Conservation (phyloP, 1,284 basidiomycete species). For the Xerocomus amazonicus region DNA sequence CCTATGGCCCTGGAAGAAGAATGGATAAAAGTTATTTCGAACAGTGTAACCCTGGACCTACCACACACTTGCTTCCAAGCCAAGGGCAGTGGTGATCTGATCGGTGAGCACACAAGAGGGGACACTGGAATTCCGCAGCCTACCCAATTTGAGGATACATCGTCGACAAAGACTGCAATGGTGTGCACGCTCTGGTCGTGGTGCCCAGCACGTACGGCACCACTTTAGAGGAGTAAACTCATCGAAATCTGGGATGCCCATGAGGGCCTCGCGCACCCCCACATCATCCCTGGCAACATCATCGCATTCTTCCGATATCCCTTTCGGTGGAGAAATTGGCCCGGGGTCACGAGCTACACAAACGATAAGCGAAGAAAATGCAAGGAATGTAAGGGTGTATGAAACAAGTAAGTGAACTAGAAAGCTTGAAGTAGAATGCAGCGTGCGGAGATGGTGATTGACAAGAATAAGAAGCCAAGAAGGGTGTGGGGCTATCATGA, state of each 20-base stretch:
- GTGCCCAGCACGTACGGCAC: constrained; percentile 74
- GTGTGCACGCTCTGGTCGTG: constrained; percentile 81
- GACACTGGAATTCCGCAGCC: constrained; percentile 20
- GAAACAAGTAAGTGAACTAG: constrained; percentile 50
- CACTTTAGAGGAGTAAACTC: constrained; percentile 56
- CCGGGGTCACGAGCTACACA: constrained; percentile 73
- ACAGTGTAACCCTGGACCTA: constrained; percentile 36
- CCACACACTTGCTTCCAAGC: constrained; percentile 77
- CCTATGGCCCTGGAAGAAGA: constrained; percentile 61
- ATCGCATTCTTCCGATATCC: constrained; percentile 26
- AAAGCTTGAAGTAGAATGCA: constrained; percentile 47
- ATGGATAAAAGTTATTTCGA: constrained; percentile 1
- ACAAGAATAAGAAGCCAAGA: constrained; percentile 64
- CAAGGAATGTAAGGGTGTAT: constrained; percentile 63
- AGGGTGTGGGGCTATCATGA: constrained; percentile 69
- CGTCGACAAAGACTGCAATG: constrained; percentile 76
- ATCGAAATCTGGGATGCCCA: constrained; percentile 43
- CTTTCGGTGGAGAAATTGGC: constrained; percentile 42
- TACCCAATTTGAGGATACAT: constrained; percentile 86
- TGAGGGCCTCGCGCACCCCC: constrained; percentile 58
- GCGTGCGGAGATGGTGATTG: constrained; percentile 57
- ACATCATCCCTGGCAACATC: constrained; percentile 44
- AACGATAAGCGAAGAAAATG: constrained; percentile 67
- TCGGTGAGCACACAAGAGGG: constrained; percentile 12
- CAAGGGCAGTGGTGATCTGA: constrained; percentile 89